Evolutionary conservation across 257 asterid genomes (phyloP).

Genomic region (Verbena officinalis): DNA sequence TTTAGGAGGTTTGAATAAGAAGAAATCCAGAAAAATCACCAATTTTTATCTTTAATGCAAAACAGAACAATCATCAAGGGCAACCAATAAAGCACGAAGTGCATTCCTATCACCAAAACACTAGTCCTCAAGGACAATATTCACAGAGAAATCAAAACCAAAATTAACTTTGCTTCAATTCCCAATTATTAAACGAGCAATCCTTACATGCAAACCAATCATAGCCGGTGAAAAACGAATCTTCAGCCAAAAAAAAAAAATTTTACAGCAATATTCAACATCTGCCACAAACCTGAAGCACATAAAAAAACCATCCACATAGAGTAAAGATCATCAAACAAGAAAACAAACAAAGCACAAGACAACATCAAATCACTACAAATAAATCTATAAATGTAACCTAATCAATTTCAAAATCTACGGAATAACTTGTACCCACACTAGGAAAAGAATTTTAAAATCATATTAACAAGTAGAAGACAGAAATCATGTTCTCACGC

Average conservation of each 20-base stretch:
- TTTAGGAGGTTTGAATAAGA: background rate
- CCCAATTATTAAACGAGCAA: background rate
- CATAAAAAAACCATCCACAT: slow-evolving; percentile 1
- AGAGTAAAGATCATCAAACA: background rate
- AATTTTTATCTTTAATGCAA: background rate
- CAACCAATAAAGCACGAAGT: background rate
- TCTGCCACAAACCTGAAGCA: background rate
- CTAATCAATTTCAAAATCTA: slow-evolving; percentile 11
- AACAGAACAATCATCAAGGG: slow-evolving; percentile 7
- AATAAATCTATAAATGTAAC: background rate
- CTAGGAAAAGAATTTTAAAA: background rate
- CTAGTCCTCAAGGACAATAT: background rate
- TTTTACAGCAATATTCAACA: slow-evolving; percentile 12
- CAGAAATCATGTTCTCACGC: background rate
- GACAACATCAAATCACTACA: background rate
- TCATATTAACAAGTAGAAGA: background rate
- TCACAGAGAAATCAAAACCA: slow-evolving; percentile 9
- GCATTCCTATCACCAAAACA: slow-evolving; percentile 7
- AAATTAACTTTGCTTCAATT: slow-evolving; percentile 13
- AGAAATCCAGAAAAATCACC: background rate
- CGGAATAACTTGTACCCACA: background rate
- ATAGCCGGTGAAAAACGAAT: slow-evolving; percentile 14
- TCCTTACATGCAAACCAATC: background rate
- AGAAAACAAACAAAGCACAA: background rate
- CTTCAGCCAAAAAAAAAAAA: background rate